These are phyloP conservation scores for Pleurotus cornucopiae DNA, from an alignment of 768 basidiomycete species.

Conservation along the genomic window DNA sequence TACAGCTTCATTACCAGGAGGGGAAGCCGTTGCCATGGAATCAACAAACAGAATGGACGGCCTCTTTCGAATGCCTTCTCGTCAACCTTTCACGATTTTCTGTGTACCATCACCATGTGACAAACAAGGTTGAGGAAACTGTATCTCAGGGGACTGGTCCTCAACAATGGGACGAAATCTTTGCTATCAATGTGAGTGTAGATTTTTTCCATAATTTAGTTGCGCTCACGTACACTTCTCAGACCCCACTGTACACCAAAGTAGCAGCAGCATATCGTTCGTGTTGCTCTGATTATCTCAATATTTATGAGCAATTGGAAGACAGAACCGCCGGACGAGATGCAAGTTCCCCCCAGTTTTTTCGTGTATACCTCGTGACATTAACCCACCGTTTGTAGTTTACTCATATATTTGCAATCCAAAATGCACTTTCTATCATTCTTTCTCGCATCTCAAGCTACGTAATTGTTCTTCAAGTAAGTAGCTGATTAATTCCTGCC, in stretches of 20 bases:
- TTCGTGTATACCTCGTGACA: too few species aligned
- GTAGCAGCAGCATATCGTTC: constrained; percentile 31
- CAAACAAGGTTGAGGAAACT: constrained; percentile 13
- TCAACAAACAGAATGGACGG: constrained; percentile 12
- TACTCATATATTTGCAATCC: constrained; percentile 19
- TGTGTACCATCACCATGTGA: constrained; percentile 22
- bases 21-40: constrained; percentile 25
- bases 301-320: constrained; percentile 23
- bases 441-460: constrained; percentile 29
- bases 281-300: constrained; percentile 28
- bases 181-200: constrained; percentile 19
- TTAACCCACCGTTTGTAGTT: not conserved
- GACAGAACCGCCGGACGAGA: constrained; percentile 13
- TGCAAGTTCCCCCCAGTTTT: constrained; percentile 12
- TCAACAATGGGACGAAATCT: constrained; percentile 23
- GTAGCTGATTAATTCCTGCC: not conserved
- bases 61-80: constrained; percentile 22
- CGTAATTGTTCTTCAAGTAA: constrained; percentile 24
- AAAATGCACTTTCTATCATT: constrained; percentile 25
- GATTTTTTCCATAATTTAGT: too few species aligned
- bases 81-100: constrained; percentile 22
- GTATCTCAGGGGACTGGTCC: not conserved
- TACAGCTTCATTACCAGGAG: constrained; percentile 20
- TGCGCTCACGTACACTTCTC: constrained; percentile 9
- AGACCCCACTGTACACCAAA: constrained; percentile 21